Evolutionary conservation across 306 rosid species (phyloP), one percentile per base, ranked within the genome.

Genomic region (Luffa aegyptiaca): DNA sequence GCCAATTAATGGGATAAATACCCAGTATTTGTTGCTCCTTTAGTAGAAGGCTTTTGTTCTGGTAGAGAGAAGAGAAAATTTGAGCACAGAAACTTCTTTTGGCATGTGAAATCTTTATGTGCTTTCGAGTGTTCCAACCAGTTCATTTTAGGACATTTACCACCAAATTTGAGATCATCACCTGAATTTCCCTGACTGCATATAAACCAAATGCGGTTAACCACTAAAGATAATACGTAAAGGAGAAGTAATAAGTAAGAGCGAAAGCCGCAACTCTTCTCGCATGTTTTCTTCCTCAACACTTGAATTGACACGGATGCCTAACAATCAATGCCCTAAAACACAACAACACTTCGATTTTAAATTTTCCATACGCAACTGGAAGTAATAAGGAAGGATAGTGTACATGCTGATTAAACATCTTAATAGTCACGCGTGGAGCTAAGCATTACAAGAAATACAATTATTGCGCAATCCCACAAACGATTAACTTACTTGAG

Each of bases 111-210:
- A 82, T 88, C 85, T 9, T 87, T 77, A 26, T 86, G 93, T 41
- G 92, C 90, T 36, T 84, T 85, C 35, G 84, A 77, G 82, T 95
- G 99, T 56, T 86, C 88, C 78, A 26, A 78, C 95, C 90, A 93
- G 85, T 87, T 88, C 81, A 82, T 84, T 84, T 80, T 87, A 8
- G 92, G 90, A 80, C 75, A 79, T 33, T 82, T 79, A 57, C 78
- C 89, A 56, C 79, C 78, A 41, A n/a, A 45, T 6, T 74, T 81
- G 57, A 18, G 42, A 81, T 57, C 88, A 33, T 55, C 59, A 5
- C 83, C 80, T 52, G 83, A 74, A 79, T 78, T 79, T 80, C 80
- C 41, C 61, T 45, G 81, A 81, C 93, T 89, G 87, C 55, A 57
- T 58, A 57, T 44, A 6, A n/a, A 76, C 80, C n/a, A 53, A 39